Conservation (phyloP, 2,329 filamentous ascomycete genomes). For the Blastomyces parvus region DNA sequence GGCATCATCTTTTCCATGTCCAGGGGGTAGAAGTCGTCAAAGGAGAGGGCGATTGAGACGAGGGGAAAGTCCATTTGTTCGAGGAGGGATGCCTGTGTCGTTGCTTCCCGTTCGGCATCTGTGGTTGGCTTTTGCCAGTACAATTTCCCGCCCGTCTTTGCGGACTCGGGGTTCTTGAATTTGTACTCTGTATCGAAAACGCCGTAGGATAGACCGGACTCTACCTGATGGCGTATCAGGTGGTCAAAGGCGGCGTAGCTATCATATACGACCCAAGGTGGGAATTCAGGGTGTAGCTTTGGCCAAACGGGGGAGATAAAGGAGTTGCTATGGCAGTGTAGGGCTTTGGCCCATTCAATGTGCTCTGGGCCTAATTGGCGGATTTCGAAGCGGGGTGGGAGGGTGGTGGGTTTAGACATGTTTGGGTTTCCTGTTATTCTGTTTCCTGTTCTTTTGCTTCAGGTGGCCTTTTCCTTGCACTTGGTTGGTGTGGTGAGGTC, state of each 20-base stretch:
- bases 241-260: conserved; percentile 16
- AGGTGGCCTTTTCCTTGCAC: not conserved
- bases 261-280: not conserved
- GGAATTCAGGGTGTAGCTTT: conserved; percentile 11
- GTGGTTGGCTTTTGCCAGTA: conserved; percentile 16
- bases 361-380: conserved; percentile 13
- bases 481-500: not conserved
- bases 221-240: conserved; percentile 27
- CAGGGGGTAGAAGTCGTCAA: conserved; percentile 23
- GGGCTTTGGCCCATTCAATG: conserved; percentile 11
- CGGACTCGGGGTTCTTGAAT: conserved; percentile 27
- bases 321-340: conserved; percentile 16
- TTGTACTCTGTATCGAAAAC: conserved; percentile 33
- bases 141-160: conserved; percentile 16
- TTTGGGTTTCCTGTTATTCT: not conserved
- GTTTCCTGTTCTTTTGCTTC: not conserved
- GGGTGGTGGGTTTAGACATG: not conserved
- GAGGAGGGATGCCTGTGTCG: conserved; percentile 5
- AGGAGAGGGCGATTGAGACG: conserved; percentile 29
- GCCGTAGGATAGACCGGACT: conserved; percentile 28
- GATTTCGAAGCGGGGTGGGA: conserved; percentile 15
- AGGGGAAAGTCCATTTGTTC: conserved; percentile 34
- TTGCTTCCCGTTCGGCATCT: conserved; percentile 11
- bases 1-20: conserved; percentile 14
- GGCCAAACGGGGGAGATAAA: conserved; percentile 18